Conservation (phyloP, 495 filamentous ascomycete genomes). For the Neurospora hispaniola region DNA sequence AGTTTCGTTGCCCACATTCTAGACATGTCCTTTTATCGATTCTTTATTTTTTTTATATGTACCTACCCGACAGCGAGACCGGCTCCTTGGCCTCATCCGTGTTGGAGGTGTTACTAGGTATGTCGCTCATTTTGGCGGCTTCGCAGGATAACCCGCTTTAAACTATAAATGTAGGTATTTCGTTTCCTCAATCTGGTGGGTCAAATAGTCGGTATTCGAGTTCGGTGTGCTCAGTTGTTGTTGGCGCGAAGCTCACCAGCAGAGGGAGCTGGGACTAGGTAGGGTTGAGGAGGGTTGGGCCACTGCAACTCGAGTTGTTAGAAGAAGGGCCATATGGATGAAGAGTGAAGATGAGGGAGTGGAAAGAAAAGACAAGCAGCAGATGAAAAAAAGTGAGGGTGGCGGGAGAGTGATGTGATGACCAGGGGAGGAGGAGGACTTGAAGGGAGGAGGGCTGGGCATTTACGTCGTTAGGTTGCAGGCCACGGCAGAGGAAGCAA, state of each 20-base stretch:
- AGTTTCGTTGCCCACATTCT: background rate
- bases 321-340: background rate
- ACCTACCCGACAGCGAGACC: slow-evolving; percentile 21
- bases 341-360: background rate
- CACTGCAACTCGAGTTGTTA: background rate
- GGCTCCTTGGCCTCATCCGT: background rate
- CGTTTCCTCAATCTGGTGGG: background rate
- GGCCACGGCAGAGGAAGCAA: background rate
- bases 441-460: background rate
- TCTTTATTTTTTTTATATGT: no score
- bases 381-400: background rate
- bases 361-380: background rate
- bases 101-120: background rate
- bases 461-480: background rate
- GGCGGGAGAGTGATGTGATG: background rate
- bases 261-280: background rate
- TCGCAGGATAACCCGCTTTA: slow-evolving; percentile 11
- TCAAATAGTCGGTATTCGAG: background rate
- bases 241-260: background rate
- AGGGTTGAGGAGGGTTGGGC: background rate
- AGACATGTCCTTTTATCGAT: background rate
- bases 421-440: background rate
- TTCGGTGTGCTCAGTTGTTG: background rate
- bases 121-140: slow-evolving; percentile 11
- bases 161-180: background rate